Evolutionary conservation across 495 filamentous ascomycete species (phyloP).

Genomic region (Oidiodendron maius): DNA sequence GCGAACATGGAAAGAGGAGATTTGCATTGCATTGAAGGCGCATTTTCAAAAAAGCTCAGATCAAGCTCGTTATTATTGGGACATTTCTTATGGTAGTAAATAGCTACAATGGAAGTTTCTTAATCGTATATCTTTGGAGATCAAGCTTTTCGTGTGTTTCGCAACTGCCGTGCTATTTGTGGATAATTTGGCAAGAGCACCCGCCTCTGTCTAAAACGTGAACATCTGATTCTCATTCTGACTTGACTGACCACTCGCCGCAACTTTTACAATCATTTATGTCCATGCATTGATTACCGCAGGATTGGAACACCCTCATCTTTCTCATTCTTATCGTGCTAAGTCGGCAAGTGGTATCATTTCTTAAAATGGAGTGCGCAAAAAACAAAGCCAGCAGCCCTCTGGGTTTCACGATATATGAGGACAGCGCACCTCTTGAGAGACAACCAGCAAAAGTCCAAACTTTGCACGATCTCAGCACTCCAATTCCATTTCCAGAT

Average conservation of each 20-base stretch:
- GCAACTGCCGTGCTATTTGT: not conserved
- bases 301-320: no score
- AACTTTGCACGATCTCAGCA: not conserved
- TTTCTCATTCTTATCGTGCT: no score
- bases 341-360: no score
- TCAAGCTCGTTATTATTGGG: slow-evolving; percentile 10
- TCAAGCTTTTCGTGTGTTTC: not conserved
- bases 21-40: slow-evolving; percentile 25
- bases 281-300: no score
- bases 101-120: not conserved
- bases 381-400: slow-evolving; percentile 5
- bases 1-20: slow-evolving; percentile 23
- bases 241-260: not conserved
- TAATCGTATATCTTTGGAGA: not conserved
- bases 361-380: slow-evolving; percentile 15
- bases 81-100: slow-evolving; percentile 6
- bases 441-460: not conserved
- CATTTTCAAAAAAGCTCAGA: slow-evolving; percentile 23
- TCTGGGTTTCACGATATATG: not conserved
- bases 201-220: no score
- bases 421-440: slow-evolving; percentile 8
- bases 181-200: no score
- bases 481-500: slow-evolving; percentile 8
- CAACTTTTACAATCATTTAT: not conserved
- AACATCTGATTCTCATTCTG: no score